Percentiles rank a stretch among this genome's conserved stretches.
These are phyloP conservation scores for Corylus americana DNA, from an alignment of 306 rosid species.

Conservation along the genomic window DNA sequence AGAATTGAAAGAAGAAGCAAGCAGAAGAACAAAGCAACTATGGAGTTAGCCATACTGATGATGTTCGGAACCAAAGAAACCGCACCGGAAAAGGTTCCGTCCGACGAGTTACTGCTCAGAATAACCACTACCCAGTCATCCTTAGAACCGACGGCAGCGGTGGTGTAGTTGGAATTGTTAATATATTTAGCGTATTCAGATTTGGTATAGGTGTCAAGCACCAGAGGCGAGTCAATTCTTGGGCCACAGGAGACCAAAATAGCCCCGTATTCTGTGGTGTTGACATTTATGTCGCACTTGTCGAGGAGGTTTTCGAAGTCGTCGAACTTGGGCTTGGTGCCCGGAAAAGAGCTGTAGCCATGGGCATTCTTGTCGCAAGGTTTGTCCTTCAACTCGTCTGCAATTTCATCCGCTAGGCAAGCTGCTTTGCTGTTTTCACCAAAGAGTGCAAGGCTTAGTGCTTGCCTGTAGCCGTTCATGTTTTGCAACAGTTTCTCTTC, in stretches of 20 bases:
- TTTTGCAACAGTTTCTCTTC: neutral
- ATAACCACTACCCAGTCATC: neutral
- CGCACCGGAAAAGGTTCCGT: neutral
- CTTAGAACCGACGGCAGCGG: neutral
- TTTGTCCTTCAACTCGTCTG: conserved; percentile 1
- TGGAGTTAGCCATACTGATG: neutral
- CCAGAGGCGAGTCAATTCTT: neutral
- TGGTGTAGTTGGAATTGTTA: neutral
- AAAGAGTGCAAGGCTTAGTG: neutral
- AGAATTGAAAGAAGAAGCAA: neutral
- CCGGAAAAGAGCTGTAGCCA: neutral
- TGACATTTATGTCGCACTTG: neutral
- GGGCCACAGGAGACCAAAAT: neutral
- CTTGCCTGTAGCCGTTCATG: conserved; percentile 18
- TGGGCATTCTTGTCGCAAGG: conserved; percentile 8
- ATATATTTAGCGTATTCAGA: neutral
- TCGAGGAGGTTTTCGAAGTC: neutral
- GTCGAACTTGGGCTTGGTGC: neutral
- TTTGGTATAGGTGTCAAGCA: neutral
- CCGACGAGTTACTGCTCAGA: neutral
- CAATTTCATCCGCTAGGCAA: conserved; percentile 27
- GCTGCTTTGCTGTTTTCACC: neutral
- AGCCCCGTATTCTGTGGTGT: neutral
- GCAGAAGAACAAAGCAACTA: neutral
- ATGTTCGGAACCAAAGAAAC: neutral